These are phyloP conservation scores for Cutaneotrichosporon sp. DNA, from an alignment of 1,284 basidiomycete genomes.

Conservation along the genomic window DNA sequence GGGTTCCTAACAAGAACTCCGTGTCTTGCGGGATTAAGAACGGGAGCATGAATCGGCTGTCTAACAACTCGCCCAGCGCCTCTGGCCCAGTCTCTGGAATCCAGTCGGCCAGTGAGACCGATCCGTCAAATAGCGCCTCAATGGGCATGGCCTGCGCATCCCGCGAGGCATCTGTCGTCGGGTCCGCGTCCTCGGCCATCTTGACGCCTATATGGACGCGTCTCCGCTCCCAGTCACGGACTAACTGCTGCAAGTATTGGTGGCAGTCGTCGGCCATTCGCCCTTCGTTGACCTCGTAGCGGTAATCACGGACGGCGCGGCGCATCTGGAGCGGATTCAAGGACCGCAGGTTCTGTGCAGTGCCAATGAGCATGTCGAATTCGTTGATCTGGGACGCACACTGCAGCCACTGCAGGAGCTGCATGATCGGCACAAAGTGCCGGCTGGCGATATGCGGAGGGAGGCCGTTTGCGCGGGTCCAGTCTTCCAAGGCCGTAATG, in stretches of 20 bases:
- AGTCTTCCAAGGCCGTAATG: conserved; percentile 79
- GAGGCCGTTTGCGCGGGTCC: conserved; percentile 67
- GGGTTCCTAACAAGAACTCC: conserved; percentile 64
- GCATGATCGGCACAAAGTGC: conserved; percentile 78
- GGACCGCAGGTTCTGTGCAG: conserved; percentile 76
- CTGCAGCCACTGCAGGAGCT: conserved; percentile 70
- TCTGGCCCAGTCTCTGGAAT: conserved; percentile 69
- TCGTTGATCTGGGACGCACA: conserved; percentile 68
- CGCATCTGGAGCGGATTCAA: conserved; percentile 95
- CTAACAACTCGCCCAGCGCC: conserved; percentile 77
- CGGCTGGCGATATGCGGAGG: conserved; percentile 67
- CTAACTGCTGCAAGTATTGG: conserved; percentile 87
- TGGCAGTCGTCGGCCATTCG: conserved; percentile 90
- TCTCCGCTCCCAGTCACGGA: conserved; percentile 92
- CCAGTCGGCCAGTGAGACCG: conserved; percentile 63
- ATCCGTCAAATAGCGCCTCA: conserved; percentile 70
- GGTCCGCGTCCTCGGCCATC: conserved; percentile 54
- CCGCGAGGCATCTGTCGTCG: not conserved
- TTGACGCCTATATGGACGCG: conserved; percentile 75
- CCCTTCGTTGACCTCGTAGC: conserved; percentile 87
- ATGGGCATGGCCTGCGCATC: conserved; percentile 50
- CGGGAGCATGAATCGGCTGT: conserved; percentile 87
- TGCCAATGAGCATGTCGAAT: conserved; percentile 81
- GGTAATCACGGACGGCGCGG: conserved; percentile 86
- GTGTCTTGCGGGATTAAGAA: conserved; percentile 75